A percentile compares a stretch with the other conserved stretches of the same genome.
These are phyloP conservation scores for Tylopilus plumbeoviolaceoides DNA, from an alignment of 768 basidiomycete species.

Conservation along the genomic window DNA sequence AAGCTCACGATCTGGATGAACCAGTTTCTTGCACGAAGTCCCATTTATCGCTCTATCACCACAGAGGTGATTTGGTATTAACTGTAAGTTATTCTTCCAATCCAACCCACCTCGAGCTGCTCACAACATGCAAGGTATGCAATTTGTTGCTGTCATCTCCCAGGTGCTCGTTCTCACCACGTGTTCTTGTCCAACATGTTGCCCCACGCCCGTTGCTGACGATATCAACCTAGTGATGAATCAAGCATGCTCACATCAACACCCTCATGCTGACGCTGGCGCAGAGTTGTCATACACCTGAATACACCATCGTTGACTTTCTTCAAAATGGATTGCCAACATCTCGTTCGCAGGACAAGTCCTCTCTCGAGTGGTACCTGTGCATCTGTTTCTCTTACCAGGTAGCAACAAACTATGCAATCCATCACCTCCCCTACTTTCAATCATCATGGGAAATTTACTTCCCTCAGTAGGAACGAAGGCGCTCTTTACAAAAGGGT, in stretches of 20 bases:
- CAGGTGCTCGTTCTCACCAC: no score
- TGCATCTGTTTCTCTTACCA: conserved; percentile 44
- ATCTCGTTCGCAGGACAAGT: conserved; percentile 78
- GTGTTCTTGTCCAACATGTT: conserved; percentile 12
- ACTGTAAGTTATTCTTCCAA: no score
- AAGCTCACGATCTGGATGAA: no score
- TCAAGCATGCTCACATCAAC: conserved; percentile 53
- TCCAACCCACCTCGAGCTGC: no score
- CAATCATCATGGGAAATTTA: conserved; percentile 68
- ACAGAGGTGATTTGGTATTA: no score
- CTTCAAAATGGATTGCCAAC: conserved; percentile 89
- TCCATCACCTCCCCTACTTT: conserved; percentile 71
- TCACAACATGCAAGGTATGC: no score
- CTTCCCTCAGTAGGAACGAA: conserved; percentile 73
- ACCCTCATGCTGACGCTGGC: conserved; percentile 64
- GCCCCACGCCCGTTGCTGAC: not conserved
- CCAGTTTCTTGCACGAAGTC: no score
- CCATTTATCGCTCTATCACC: no score
- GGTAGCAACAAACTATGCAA: conserved; percentile 47
- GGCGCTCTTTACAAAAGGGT: conserved; percentile 72
- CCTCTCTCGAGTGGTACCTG: conserved; percentile 71
- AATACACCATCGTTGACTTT: conserved; percentile 75
- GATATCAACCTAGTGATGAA: conserved; percentile 46
- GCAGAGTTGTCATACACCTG: conserved; percentile 40
- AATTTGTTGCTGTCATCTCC: no score